Percentiles rank a stretch among this genome's conserved stretches.
phyloP scores from a whole-genome alignment of 2,329 filamentous ascomycete species.

The Alternaria ventricosa region DNA sequence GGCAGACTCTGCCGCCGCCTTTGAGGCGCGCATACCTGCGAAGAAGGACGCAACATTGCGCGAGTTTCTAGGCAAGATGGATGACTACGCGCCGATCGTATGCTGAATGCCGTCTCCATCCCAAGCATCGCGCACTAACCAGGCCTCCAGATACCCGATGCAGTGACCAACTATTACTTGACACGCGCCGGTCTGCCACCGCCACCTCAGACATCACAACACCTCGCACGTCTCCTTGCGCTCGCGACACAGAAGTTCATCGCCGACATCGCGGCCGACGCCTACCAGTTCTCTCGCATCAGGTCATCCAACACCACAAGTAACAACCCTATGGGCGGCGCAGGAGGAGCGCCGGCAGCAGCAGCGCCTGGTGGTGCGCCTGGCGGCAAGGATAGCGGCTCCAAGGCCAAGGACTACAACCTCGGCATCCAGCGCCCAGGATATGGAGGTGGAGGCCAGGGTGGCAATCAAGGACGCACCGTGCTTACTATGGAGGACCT shows the following conservation, averaged over 20 bases:
- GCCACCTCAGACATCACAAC: constrained; percentile 86
- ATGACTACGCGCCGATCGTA: constrained; percentile 97
- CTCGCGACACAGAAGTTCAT: constrained; percentile 99
- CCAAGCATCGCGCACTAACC: constrained; percentile 18
- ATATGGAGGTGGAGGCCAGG: constrained; percentile 81
- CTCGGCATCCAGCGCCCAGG: constrained; percentile 58
- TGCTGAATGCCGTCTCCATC: constrained; percentile 43
- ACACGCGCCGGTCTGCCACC: constrained; percentile 93
- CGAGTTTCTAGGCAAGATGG: constrained; percentile 95
- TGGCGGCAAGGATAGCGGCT: constrained; percentile 51
- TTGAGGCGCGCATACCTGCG: constrained; percentile 71
- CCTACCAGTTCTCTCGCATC: constrained; percentile 97
- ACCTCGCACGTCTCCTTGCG: constrained; percentile 89
- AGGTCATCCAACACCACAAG: constrained; percentile 88
- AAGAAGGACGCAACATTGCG: constrained; percentile 92
- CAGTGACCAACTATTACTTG: constrained; percentile 97
- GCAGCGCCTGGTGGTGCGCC: constrained; percentile 63
- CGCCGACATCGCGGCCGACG: constrained; percentile 94
- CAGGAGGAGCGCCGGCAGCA: constrained; percentile 68
- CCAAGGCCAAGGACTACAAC: constrained; percentile 56
- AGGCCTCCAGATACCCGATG: constrained; percentile 82
- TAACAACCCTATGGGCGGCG: constrained; percentile 87
- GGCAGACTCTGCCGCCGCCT: constrained; percentile 54
- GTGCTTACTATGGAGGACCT: constrained; percentile 98
- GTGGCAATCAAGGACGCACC: constrained; percentile 86